Base-by-base conservation (phyloP, 768 basidiomycete genomes). In the Tricholoma saponaceum region DNA sequence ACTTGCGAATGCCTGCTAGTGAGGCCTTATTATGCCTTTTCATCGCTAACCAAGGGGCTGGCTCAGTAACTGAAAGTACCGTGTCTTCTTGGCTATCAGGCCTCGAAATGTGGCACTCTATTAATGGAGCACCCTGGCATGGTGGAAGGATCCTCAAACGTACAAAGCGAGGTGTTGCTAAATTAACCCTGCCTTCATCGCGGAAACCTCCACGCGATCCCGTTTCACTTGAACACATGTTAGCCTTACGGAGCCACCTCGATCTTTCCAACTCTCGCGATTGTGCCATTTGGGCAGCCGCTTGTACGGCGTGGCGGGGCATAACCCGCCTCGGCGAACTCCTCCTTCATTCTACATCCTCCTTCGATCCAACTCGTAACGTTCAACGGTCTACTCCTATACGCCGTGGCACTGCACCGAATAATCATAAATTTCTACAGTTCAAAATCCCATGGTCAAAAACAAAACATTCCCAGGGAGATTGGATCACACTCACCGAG, bases 181-280 rank as follows among this genome's bases (percentile, higher is more conserved):
- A 61, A 60, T 5, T 57, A 47, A 2, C 55, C 49, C 5, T 58
- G 50, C 7, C 35, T 2, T 32, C 33, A 14, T 50, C 46, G 13
- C 52, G 51, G 3, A 43, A 51, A 0, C 54, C 64, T 0, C 62
- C 58, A 9, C 58, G 69, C 2, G 35, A 62, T 0, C 73, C 74
- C 1, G 66, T 75, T 13, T 70, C 72, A 2, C 44, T 72, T 1
- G 61, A 70, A 4, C 72, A 73, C 50, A 59, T 76, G n/a, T 22
- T 41, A 2, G 52, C 57, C 1, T 58, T 74, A 0, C 25, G 52
- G 16, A 41, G 23, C 0, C 33, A 43, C 8, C 52, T 71, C 0
- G 55, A 63, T 39, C 55, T 67, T 5, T 28, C 57, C 3, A 51
- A 60, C 47, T 23, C 56, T 1, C 7, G 20, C 16, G 59, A 60